Evolutionary conservation across 1,139 yeast genomes (phyloP).

Genomic region (Magnusiomyces ingens): DNA sequence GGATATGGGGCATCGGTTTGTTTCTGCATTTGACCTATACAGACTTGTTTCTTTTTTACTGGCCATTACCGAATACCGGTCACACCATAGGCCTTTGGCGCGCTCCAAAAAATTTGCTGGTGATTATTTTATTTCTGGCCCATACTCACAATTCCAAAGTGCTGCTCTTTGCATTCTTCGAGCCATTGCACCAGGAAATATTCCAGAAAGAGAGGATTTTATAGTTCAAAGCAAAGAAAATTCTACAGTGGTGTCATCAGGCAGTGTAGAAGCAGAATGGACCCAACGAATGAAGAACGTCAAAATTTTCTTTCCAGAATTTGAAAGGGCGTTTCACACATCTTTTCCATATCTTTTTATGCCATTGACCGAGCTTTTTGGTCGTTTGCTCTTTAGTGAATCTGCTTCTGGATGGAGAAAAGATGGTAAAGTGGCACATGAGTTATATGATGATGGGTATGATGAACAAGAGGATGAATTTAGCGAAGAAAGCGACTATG

Average conservation of each 20-base stretch:
- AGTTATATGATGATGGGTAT: too few relatives aligned
- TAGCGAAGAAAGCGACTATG: too few relatives aligned
- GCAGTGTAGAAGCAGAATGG: background rate
- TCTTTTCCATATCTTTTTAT: constrained; percentile 24
- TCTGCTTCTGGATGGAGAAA: too few relatives aligned
- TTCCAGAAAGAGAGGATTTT: constrained; percentile 7
- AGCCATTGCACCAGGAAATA: constrained; percentile 15
- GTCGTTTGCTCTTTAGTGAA: constrained; percentile 19
- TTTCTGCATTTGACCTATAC: constrained; percentile 23
- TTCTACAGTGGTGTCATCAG: too few relatives aligned
- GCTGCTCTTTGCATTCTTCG: constrained; percentile 20
- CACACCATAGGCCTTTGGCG: constrained; percentile 15
- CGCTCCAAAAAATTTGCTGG: constrained; percentile 10
- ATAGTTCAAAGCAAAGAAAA: background rate
- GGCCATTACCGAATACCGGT: constrained; percentile 20
- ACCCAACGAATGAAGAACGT: constrained; percentile 14
- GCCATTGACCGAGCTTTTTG: constrained; percentile 24
- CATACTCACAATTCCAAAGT: constrained; percentile 14
- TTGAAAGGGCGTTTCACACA: constrained; percentile 17
- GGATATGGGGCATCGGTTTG: constrained; percentile 10
- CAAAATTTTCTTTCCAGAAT: constrained; percentile 19
- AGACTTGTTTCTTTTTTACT: constrained; percentile 25
- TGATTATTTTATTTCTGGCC: constrained; percentile 12
- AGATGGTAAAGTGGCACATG: too few relatives aligned
- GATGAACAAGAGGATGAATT: too few relatives aligned